Evolutionary conservation across 345 rosid genomes (phyloP).

Genomic region (Excoecaria cochinchinensis): DNA sequence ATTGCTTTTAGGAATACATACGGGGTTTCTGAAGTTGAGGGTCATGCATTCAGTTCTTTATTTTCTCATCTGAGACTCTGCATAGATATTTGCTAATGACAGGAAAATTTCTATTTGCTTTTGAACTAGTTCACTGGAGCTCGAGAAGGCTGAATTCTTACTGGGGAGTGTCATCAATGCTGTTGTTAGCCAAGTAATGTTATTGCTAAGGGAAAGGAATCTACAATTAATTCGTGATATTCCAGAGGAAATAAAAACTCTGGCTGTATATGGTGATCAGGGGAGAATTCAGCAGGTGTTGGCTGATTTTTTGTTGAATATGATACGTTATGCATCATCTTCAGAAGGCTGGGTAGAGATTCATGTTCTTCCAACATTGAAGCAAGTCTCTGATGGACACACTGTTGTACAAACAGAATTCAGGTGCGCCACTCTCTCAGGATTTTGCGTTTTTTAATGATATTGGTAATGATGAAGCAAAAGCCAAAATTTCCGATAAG

Average conservation of each 20-base stretch:
- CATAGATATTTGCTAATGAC: slow-evolving; percentile 17
- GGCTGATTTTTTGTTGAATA: slow-evolving; percentile 85
- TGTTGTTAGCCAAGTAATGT: slow-evolving; percentile 94
- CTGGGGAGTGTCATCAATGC: slow-evolving; percentile 88
- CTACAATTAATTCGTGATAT: slow-evolving; percentile 91
- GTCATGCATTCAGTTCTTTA: background rate
- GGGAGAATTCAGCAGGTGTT: slow-evolving; percentile 83
- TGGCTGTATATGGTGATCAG: slow-evolving; percentile 87
- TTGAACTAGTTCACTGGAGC: slow-evolving; percentile 64
- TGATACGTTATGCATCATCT: slow-evolving; percentile 74
- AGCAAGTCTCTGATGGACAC: slow-evolving; percentile 53
- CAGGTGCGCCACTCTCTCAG: slow-evolving; percentile 46
- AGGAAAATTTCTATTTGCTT: slow-evolving; percentile 25
- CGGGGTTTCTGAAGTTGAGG: background rate
- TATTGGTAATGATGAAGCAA: background rate
- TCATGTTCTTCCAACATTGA: slow-evolving; percentile 60
- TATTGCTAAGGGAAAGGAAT: slow-evolving; percentile 68
- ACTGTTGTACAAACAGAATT: slow-evolving; percentile 59
- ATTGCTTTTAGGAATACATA: background rate
- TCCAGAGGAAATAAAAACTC: slow-evolving; percentile 81
- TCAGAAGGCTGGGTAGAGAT: slow-evolving; percentile 90
- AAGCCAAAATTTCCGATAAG: background rate
- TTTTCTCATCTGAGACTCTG: background rate
- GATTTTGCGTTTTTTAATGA: background rate
- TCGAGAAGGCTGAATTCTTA: slow-evolving; percentile 69